Evolutionary conservation across 768 basidiomycete genomes (phyloP), one percentile per base, ranked within the genome.

Genomic region (Mrakia hoshinonis): DNA sequence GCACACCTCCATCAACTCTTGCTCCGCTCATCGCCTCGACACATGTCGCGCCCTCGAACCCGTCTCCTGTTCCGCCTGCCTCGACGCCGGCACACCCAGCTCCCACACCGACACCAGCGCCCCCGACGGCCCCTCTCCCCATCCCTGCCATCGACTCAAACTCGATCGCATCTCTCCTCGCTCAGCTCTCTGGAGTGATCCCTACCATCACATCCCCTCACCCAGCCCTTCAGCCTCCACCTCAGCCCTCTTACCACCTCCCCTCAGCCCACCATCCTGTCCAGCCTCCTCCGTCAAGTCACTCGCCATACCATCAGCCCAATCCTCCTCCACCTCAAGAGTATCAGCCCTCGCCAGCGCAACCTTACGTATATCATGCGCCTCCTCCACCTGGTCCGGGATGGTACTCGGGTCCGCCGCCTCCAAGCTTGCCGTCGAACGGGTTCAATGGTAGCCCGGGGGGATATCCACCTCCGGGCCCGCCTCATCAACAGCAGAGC

Each of bases 121-220:
- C 63, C 12, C 15, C 34, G 34, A 9, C 58, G 11, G 31, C 36
- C 4, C 22, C 58, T 1, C 20, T 39, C 13, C 34, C 58, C 0
- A 22, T 61, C 34, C 58, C 58, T n/a, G 31, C 36, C 58, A 36
- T 61, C 20, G 58, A 61, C 12, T 31, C 64, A 2, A 29, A 24
- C 31, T 34, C 43, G 3, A 66, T 66, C 31, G 64, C 47, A 0
- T 66, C 64, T 47, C n/a, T 66, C 46, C 64, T 66, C 48, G 64
- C 64, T 11, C 24, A 49, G 13, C 64, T 66, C 0, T 31, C 64
- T 18, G 64, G 48, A 15, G 46, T 66, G 46, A 49, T 66, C 46
- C 64, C 64, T 9, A 29, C 47, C 20, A 24, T 66, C 46, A 1
- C 64, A 22, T 24, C 62, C 4, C 43, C 39, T 64, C 24, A 24